A percentile compares a stretch with the other conserved stretches of the same genome.
These are phyloP conservation scores for Gossypium davidsonii DNA, from an alignment of 441 rosid species.

Conservation along the genomic window DNA sequence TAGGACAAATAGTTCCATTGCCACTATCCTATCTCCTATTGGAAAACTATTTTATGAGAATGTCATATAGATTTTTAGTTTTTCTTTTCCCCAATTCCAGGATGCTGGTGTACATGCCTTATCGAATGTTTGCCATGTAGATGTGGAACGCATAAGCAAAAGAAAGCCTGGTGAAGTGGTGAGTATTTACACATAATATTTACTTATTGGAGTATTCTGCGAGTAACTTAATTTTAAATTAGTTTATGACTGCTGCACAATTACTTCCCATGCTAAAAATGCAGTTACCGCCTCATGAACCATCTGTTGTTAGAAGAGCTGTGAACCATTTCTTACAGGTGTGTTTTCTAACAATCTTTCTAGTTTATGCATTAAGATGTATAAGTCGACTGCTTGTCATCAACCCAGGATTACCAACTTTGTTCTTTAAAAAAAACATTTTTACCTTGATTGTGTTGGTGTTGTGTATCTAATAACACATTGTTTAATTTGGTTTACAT, in stretches of 20 bases:
- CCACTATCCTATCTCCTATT: background rate
- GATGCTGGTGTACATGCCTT: constrained; percentile 99
- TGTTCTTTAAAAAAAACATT: background rate
- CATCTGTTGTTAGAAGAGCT: constrained; percentile 77
- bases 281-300: constrained; percentile 92
- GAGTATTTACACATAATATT: background rate
- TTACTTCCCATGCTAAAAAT: constrained; percentile 19
- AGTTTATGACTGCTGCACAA: background rate
- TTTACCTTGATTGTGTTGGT: background rate
- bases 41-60: background rate
- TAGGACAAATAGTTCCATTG: background rate
- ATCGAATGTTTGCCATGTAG: constrained; percentile 92
- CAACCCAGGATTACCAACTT: background rate
- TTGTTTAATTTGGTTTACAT: constrained; percentile 18
- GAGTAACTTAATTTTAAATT: background rate
- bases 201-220: background rate
- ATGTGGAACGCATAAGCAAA: constrained; percentile 83
- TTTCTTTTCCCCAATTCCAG: constrained; percentile 29
- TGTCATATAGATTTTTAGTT: constrained; percentile 17
- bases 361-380: background rate
- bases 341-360: constrained; percentile 10
- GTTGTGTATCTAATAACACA: constrained; percentile 13
- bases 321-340: constrained; percentile 97
- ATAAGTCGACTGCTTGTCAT: background rate
- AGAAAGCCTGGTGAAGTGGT: constrained; percentile 93